Evolutionary conservation across 352 stramenopile species (phyloP).

Genomic region (Globisporangium lucens): DNA sequence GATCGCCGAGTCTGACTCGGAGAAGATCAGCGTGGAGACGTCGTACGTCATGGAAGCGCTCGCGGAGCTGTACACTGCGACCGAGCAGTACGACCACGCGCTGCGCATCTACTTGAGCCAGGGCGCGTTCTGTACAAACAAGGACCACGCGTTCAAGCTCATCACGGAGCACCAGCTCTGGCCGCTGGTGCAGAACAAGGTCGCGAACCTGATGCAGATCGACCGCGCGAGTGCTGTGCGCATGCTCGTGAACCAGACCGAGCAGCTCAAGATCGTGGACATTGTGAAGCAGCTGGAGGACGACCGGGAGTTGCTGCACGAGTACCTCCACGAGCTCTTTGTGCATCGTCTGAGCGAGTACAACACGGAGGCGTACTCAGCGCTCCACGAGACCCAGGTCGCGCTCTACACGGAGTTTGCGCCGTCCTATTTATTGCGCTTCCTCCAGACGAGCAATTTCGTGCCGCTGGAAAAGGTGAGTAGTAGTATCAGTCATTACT

Average conservation of each 20-base stretch:
- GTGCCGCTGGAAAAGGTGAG: conserved; percentile 78
- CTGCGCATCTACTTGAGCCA: conserved; percentile 84
- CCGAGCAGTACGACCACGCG: conserved; percentile 78
- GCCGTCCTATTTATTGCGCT: conserved; percentile 62
- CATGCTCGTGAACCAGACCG: conserved; percentile 79
- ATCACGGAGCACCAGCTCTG: conserved; percentile 83
- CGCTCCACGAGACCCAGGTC: conserved; percentile 74
- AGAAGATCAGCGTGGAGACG: conserved; percentile 71
- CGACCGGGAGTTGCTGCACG: conserved; percentile 60
- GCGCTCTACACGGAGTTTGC: conserved; percentile 70
- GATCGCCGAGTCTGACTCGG: conserved; percentile 56
- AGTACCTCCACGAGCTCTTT: conserved; percentile 78
- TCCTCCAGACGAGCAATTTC: conserved; percentile 80
- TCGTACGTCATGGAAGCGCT: conserved; percentile 82
- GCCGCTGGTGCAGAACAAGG: conserved; percentile 74
- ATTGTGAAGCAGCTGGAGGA: conserved; percentile 75
- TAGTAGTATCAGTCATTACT: not conserved
- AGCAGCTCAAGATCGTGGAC: conserved; percentile 74
- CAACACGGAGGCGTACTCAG: conserved; percentile 72
- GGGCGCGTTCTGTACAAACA: conserved; percentile 81
- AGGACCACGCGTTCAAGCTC: conserved; percentile 82
- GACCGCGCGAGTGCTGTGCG: conserved; percentile 63
- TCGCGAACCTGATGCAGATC: conserved; percentile 75
- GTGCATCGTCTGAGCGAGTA: conserved; percentile 68
- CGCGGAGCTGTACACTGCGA: conserved; percentile 77